Evolutionary conservation across 2,329 filamentous ascomycete genomes (phyloP), one percentile per base, ranked within the genome.

Genomic region (Sporothrix protearum): DNA sequence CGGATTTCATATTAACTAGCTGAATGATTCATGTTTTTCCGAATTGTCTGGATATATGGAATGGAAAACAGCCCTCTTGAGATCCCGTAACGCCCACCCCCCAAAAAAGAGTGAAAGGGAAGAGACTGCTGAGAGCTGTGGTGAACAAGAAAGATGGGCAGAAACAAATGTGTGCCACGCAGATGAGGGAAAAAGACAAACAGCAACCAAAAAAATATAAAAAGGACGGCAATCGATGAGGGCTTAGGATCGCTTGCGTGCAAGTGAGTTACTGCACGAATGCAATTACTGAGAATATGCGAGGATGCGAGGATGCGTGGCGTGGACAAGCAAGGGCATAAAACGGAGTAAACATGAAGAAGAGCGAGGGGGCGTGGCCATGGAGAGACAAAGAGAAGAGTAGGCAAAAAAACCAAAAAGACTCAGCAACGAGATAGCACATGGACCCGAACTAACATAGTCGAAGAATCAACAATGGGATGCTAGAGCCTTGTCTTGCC

Each of bases 31-130:
- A 53, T 39, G 64, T n/a, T 74, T 71, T 72, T 71, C 59, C 47
- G 55, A 47, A 33, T 69, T 71, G 70, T 72, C 71, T 72, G 71
- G 73, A 73, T 74, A 73, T 74, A 73, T 72, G 70, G 68, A 71
- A 73, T 47, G 69, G 61, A 39, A 71, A 51, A 71, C 68, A 39
- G 47, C 71, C 70, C 63, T 49, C 19, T 66, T 51, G 67, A 71
- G 49, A 53, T 57, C 66, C 25, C 51, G 25, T 39, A 69, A 71
- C 72, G 69, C 72, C 72, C n/a, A 28, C 61, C 61, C 42, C 28
- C 49, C 30, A 28, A 59, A 66, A 69, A 42, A 55, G 42, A 22
- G 49, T 45, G 36, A 55, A 33, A 42, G 39, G 19, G 28, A 61
- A 33, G 45, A 42, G 49, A 67, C 33, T 66, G 51, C 14, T n/a